A percentile compares a stretch with the other conserved stretches of the same genome.
These are phyloP conservation scores for Lipomyces chichibuensis DNA, from an alignment of 805 yeast genomes.

Conservation along the genomic window DNA sequence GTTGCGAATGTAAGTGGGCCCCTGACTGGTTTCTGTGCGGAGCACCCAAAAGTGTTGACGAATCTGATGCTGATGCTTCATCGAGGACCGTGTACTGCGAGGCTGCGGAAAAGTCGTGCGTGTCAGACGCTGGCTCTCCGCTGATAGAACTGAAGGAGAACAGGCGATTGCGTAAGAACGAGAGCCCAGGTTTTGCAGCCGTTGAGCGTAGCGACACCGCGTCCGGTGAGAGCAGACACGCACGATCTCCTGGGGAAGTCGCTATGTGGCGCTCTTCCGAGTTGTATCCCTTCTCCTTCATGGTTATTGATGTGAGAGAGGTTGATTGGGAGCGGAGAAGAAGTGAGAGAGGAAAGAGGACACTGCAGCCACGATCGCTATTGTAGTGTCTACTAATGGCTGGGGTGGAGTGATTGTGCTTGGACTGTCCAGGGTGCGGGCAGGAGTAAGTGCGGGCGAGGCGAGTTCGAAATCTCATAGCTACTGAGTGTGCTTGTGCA, in stretches of 20 bases:
- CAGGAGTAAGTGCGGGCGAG: neutral
- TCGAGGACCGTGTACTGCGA: slow-evolving; percentile 27
- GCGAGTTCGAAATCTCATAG: neutral
- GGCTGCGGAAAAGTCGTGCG: slow-evolving; percentile 1
- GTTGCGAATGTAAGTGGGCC: slow-evolving; percentile 17
- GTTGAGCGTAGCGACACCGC: slow-evolving; percentile 22
- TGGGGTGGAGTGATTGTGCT: neutral
- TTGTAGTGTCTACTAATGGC: neutral
- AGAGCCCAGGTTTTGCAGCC: slow-evolving; percentile 7
- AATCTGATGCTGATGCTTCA: slow-evolving; percentile 22
- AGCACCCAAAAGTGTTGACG: slow-evolving; percentile 33
- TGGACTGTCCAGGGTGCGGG: neutral
- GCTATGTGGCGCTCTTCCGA: neutral
- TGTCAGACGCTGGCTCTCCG: neutral
- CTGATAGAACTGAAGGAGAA: slow-evolving; percentile 25
- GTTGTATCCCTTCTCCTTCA: slow-evolving; percentile 1
- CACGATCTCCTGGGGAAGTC: slow-evolving; percentile 22
- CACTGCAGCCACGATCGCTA: neutral
- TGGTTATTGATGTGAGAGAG: neutral
- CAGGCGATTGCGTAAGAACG: slow-evolving; percentile 30
- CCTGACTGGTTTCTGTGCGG: slow-evolving; percentile 30
- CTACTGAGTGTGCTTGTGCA: neutral
- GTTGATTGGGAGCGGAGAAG: neutral
- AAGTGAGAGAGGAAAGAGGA: neutral
- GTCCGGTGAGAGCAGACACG: slow-evolving; percentile 21